Conservation (phyloP, 768 basidiomycete species). For the Pleurotus giganteus region DNA sequence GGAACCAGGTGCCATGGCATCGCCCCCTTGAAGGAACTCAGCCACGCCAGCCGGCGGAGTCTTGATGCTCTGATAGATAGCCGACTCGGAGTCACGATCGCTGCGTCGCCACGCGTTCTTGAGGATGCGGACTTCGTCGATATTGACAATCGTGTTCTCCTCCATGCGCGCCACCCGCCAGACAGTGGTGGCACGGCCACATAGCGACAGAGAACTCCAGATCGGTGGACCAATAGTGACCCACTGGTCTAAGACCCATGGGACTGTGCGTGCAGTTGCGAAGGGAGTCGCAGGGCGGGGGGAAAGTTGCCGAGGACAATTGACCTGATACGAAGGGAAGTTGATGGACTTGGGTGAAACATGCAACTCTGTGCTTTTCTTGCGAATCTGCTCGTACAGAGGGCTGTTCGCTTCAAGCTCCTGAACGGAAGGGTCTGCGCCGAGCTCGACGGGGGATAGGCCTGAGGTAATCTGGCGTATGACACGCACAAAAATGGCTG, state of each 20-base stretch:
- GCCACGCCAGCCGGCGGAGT: constrained; percentile 15
- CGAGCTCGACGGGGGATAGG: constrained; percentile 16
- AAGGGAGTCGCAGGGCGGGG: not conserved
- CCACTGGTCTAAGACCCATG: constrained; percentile 11
- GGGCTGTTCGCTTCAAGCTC: not conserved
- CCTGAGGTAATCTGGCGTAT: constrained; percentile 19
- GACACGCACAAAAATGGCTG: constrained; percentile 21
- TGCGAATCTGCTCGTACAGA: not conserved
- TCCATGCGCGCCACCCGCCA: constrained; percentile 8
- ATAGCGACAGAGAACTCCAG: constrained; percentile 16
- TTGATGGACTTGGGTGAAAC: not conserved
- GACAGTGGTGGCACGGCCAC: constrained; percentile 15
- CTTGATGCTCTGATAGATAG: constrained; percentile 11
- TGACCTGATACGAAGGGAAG: not conserved
- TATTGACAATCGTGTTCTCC: not conserved
- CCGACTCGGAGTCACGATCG: constrained; percentile 11
- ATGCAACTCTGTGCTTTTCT: not conserved
- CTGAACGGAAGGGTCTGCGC: constrained; percentile 15
- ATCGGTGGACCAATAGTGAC: constrained; percentile 17
- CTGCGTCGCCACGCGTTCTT: constrained; percentile 15
- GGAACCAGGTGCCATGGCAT: constrained; percentile 12
- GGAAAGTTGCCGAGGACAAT: not conserved
- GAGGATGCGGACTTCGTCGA: constrained; percentile 7
- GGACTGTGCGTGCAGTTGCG: not conserved
- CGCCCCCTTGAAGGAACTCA: constrained; percentile 13